Evolutionary conservation across 2,329 filamentous ascomycete species (phyloP).

Genomic region (Simplicillium sp.): DNA sequence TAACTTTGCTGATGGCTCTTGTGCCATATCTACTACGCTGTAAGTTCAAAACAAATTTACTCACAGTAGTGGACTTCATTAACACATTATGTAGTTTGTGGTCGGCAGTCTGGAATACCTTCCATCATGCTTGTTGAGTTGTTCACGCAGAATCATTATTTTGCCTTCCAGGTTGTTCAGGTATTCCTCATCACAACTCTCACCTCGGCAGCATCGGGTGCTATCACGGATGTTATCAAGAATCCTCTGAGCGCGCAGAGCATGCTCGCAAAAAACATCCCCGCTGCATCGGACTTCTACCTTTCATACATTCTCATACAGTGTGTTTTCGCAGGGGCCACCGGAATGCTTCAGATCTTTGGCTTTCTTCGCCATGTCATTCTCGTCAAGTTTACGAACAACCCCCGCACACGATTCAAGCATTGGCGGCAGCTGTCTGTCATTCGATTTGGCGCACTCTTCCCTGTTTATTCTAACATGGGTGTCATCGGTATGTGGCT

Average conservation of each 20-base stretch:
- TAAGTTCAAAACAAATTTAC: constrained; percentile 27
- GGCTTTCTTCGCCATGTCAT: constrained; percentile 51
- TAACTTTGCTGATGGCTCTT: constrained; percentile 78
- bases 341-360: constrained; percentile 59
- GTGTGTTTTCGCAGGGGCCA: constrained; percentile 69
- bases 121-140: constrained; percentile 58
- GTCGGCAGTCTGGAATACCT: constrained; percentile 5
- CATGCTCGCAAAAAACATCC: constrained; percentile 63
- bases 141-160: constrained; percentile 87
- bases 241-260: constrained; percentile 52
- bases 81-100: not conserved
- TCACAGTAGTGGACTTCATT: not conserved
- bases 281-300: constrained; percentile 86
- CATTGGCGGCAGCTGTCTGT: constrained; percentile 67
- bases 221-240: constrained; percentile 51
- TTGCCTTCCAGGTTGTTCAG: constrained; percentile 84
- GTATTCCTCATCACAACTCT: constrained; percentile 85
- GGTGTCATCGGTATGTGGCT: constrained; percentile 60
- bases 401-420: constrained; percentile 68
- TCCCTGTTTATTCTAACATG: constrained; percentile 75
- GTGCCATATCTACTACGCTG: constrained; percentile 74
- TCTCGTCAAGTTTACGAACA: constrained; percentile 65
- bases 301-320: constrained; percentile 90
- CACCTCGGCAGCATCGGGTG: constrained; percentile 65
- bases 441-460: constrained; percentile 74